phyloP scores from a whole-genome alignment of 805 yeast genomes.

The Candida boleticola region DNA sequence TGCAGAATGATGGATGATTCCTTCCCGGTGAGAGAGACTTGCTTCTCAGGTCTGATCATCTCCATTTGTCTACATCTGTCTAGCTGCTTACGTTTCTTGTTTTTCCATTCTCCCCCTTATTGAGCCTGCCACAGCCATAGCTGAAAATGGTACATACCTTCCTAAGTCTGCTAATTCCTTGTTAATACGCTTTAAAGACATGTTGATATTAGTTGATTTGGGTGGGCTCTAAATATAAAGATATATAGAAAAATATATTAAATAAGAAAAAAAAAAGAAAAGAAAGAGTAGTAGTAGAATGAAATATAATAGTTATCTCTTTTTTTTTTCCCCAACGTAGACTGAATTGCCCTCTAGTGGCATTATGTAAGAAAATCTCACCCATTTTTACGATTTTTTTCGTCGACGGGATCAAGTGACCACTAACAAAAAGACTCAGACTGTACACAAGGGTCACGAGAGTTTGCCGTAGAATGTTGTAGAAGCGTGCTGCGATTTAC shows the following conservation, averaged over 20 bases:
- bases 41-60: too few relatives aligned
- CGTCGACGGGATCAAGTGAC: slow-evolving; percentile 9
- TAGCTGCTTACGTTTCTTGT: too few relatives aligned
- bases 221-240: too few relatives aligned
- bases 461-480: slow-evolving; percentile 8
- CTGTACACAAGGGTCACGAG: slow-evolving; percentile 7
- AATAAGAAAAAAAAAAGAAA: slow-evolving; percentile 7
- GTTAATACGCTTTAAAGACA: slow-evolving; percentile 94
- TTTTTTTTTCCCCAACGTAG: neutral
- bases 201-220: slow-evolving; percentile 30
- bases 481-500: slow-evolving; percentile 4
- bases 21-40: too few relatives aligned
- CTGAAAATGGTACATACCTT: slow-evolving; percentile 70
- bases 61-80: too few relatives aligned
- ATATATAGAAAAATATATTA: neutral
- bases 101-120: too few relatives aligned
- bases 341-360: neutral
- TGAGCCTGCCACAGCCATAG: too few relatives aligned
- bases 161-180: slow-evolving; percentile 95
- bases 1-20: too few relatives aligned
- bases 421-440: slow-evolving; percentile 3
- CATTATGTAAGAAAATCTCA: neutral
- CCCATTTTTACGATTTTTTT: neutral
- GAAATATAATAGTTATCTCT: neutral
- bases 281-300: neutral